phyloP scores from a whole-genome alignment of 2,329 filamentous ascomycete species.

The Massarina eburnea region DNA sequence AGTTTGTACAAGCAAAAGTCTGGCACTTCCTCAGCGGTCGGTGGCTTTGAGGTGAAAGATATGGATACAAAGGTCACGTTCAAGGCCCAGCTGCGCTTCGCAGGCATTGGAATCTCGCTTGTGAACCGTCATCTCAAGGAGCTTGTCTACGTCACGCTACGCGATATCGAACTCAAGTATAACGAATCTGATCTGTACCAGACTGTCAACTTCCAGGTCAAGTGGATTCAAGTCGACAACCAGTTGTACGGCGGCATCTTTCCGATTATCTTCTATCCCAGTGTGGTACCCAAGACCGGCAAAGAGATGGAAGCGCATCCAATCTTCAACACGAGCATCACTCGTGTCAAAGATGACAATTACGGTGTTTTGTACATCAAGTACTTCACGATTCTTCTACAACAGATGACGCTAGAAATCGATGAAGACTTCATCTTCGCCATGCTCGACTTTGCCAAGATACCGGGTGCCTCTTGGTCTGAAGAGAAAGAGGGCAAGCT shows the following conservation, averaged over 20 bases:
- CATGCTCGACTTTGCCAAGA: conserved; percentile 89
- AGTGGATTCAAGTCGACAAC: conserved; percentile 99
- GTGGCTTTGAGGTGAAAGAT: conserved; percentile 92
- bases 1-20: conserved; percentile 80
- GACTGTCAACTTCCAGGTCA: conserved; percentile 84
- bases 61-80: conserved; percentile 86
- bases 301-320: conserved; percentile 96
- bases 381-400: conserved; percentile 88
- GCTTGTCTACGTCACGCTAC: conserved; percentile 88
- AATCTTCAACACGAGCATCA: conserved; percentile 88
- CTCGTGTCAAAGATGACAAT: conserved; percentile 94
- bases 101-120: conserved; percentile 88
- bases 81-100: conserved; percentile 82
- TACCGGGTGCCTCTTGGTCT: conserved; percentile 85
- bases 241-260: conserved; percentile 98
- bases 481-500: conserved; percentile 81
- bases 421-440: conserved; percentile 99
- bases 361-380: conserved; percentile 99
- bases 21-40: conserved; percentile 58
- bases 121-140: conserved; percentile 92
- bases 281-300: conserved; percentile 94
- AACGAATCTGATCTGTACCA: conserved; percentile 93
- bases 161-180: conserved; percentile 88
- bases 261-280: conserved; percentile 94
- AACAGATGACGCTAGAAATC: conserved; percentile 97